phyloP scores from a whole-genome alignment of 305 asterid genomes.

The Fraxinus nigra region DNA sequence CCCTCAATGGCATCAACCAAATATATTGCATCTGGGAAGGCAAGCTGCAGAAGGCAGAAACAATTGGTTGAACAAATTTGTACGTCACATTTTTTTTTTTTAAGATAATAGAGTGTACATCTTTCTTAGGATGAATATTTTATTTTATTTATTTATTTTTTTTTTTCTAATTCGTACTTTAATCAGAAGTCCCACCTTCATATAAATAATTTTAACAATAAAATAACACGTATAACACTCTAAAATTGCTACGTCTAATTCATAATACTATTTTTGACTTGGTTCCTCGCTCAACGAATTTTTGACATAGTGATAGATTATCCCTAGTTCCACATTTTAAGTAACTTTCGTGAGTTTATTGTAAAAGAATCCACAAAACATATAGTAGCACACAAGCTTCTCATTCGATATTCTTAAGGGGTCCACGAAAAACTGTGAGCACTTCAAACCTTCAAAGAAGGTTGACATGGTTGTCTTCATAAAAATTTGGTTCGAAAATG shows the following conservation, averaged over 20 bases:
- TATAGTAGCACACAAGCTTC: constrained; percentile 4
- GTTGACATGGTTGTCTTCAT: background rate
- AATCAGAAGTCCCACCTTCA: background rate
- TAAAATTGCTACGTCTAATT: background rate
- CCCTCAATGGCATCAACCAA: constrained; percentile 96
- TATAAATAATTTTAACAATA: background rate
- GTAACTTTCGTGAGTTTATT: background rate
- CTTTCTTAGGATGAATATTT: background rate
- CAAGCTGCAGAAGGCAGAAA: constrained; percentile 54
- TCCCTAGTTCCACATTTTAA: background rate
- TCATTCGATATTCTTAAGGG: constrained; percentile 5
- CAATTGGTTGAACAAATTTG: background rate
- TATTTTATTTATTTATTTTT: background rate
- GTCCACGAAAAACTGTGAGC: constrained; percentile 11
- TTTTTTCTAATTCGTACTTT: background rate
- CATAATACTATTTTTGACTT: background rate
- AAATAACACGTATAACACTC: background rate
- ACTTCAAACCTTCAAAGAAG: background rate
- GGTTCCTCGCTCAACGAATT: background rate
- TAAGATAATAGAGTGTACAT: background rate
- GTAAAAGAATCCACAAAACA: constrained; percentile 7
- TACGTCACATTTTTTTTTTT: background rate
- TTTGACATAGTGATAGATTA: background rate
- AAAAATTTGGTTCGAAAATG: background rate
- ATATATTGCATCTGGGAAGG: constrained; percentile 88